Percentiles rank a stretch among this genome's conserved stretches.
Evolutionary conservation across 805 yeast genomes (phyloP).

Genomic region (Metschnikowia hibisci): DNA sequence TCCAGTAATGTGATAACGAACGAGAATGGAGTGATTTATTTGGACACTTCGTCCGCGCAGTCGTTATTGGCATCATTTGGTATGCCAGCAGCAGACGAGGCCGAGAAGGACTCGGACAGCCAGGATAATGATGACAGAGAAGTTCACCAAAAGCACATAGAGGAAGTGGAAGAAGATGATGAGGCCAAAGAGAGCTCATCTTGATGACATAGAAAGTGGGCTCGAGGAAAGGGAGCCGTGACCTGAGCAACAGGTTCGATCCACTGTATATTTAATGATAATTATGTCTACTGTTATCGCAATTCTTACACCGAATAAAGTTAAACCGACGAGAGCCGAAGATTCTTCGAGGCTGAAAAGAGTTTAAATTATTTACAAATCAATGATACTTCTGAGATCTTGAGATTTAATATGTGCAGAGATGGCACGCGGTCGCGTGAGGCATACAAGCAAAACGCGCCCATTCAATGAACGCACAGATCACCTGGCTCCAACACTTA

Average conservation of each 20-base stretch:
- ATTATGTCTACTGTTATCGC: conserved; percentile 6
- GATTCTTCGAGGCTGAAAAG: no score
- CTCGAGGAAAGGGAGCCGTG: neutral
- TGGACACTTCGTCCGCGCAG: conserved; percentile 59
- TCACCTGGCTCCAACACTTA: neutral
- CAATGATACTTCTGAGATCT: no score
- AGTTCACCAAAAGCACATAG: conserved; percentile 29
- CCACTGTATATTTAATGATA: conserved; percentile 18
- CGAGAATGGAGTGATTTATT: conserved; percentile 61
- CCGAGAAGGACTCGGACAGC: conserved; percentile 23
- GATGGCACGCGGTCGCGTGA: conserved; percentile 1
- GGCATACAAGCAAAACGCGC: conserved; percentile 7
- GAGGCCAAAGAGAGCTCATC: conserved; percentile 6
- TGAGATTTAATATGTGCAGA: no score
- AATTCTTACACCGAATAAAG: no score
- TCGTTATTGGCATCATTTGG: conserved; percentile 56
- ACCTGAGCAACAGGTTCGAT: neutral
- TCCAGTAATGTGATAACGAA: conserved; percentile 50
- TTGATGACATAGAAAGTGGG: conserved; percentile 5
- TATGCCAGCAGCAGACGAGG: conserved; percentile 26
- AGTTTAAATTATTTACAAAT: neutral
- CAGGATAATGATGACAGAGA: conserved; percentile 27
- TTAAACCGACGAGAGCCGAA: neutral
- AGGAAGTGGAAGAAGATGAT: conserved; percentile 30
- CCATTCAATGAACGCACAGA: neutral